Conservation (phyloP, 805 yeast genomes). For the Myxozyma neotropica region DNA sequence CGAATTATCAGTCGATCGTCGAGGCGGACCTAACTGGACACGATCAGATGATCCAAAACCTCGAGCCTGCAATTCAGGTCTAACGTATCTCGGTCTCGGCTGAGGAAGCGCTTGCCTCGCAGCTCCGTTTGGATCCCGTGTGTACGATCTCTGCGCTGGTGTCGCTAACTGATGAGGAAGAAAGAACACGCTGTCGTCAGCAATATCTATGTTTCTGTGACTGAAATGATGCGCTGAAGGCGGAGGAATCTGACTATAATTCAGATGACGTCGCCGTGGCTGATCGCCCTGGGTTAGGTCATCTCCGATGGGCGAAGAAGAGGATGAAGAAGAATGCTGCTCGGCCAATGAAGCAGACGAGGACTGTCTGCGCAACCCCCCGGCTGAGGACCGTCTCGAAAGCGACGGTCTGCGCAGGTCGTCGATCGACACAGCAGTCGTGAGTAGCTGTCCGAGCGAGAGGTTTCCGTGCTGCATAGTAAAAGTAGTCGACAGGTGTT, state of each 20-base stretch:
- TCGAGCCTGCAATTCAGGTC: too few species aligned
- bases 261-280: background rate
- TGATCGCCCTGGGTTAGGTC: background rate
- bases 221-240: too few species aligned
- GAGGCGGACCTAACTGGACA: too few species aligned
- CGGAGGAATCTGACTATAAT: background rate
- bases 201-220: background rate
- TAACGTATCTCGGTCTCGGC: conserved; percentile 3
- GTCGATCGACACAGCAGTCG: conserved; percentile 5
- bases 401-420: background rate
- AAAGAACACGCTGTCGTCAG: conserved; percentile 3
- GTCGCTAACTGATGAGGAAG: conserved; percentile 11
- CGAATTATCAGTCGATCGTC: too few species aligned
- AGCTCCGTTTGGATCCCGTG: conserved; percentile 6
- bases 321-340: background rate
- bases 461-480: conserved; percentile 19
- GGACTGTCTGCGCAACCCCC: background rate
- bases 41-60: too few species aligned
- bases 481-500: conserved; percentile 13
- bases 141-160: conserved; percentile 10
- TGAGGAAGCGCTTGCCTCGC: conserved; percentile 14
- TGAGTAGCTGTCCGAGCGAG: conserved; percentile 2
- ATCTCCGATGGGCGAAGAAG: background rate
- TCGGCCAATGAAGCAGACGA: background rate
- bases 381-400: background rate